These are phyloP conservation scores for Diutina sp. DNA, from an alignment of 1,139 yeast species.

Conservation along the genomic window DNA sequence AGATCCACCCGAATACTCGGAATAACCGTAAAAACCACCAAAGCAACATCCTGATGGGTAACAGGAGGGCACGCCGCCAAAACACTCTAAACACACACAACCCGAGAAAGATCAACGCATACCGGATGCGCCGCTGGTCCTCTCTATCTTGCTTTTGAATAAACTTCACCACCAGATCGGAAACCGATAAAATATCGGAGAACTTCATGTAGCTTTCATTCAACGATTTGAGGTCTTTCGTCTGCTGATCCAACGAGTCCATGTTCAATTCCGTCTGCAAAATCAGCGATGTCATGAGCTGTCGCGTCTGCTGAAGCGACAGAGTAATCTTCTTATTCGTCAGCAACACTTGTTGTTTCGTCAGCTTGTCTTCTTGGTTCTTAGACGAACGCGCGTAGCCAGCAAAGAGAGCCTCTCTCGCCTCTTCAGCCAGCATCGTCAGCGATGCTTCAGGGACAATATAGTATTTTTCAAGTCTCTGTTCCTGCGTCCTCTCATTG, in stretches of 20 bases:
- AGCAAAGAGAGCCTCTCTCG: conserved; percentile 12
- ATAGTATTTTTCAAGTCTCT: background rate
- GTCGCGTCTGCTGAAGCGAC: conserved; percentile 39
- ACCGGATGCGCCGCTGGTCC: conserved; percentile 48
- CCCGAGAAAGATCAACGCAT: conserved; percentile 44
- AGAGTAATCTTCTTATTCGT: conserved; percentile 43
- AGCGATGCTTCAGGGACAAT: background rate
- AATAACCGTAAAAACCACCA: conserved; percentile 44
- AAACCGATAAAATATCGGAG: conserved; percentile 25
- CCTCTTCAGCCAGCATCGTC: conserved; percentile 2
- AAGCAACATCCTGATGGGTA: conserved; percentile 42
- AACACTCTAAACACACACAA: conserved; percentile 49
- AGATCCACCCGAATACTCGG: conserved; percentile 17
- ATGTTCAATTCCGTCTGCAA: conserved; percentile 51
- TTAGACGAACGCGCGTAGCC: conserved; percentile 8
- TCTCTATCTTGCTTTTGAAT: conserved; percentile 56
- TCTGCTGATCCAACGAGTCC: conserved; percentile 47
- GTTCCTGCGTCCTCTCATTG: background rate
- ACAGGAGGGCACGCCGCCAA: conserved; percentile 47
- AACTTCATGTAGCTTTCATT: conserved; percentile 43
- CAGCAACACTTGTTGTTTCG: conserved; percentile 24
- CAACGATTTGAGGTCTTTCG: conserved; percentile 35
- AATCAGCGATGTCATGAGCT: conserved; percentile 39
- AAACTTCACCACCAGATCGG: conserved; percentile 43
- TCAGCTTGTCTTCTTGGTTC: conserved; percentile 7